Percentiles rank a stretch among this genome's conserved stretches.
These are phyloP conservation scores for Limnanthes douglasii DNA, from an alignment of 345 rosid genomes.

Conservation along the genomic window DNA sequence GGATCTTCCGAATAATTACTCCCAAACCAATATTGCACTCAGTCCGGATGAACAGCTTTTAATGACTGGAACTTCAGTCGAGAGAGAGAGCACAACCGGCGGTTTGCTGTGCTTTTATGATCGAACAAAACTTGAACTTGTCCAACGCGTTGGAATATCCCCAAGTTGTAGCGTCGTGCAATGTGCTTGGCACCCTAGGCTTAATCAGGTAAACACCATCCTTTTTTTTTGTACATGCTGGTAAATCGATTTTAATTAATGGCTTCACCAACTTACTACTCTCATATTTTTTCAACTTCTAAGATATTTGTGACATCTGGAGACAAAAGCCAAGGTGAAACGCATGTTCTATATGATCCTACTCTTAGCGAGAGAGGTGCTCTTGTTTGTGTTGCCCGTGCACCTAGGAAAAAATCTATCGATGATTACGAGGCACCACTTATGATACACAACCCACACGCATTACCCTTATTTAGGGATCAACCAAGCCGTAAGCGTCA, in stretches of 20 bases:
- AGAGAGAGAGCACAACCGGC: conserved; percentile 72
- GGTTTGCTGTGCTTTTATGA: conserved; percentile 85
- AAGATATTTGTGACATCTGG: conserved; percentile 86
- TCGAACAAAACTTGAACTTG: conserved; percentile 71
- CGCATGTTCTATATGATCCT: conserved; percentile 78
- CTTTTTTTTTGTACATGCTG: too few relatives aligned
- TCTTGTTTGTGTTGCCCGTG: conserved; percentile 90
- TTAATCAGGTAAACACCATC: conserved; percentile 61
- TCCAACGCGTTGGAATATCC: conserved; percentile 80
- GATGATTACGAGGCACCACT: conserved; percentile 82
- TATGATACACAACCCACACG: conserved; percentile 94
- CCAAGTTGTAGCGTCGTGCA: conserved; percentile 81
- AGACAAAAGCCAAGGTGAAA: conserved; percentile 84
- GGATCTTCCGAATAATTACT: conserved; percentile 80
- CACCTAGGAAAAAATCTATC: conserved; percentile 86
- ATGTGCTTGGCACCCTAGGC: conserved; percentile 86
- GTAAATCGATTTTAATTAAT: background rate
- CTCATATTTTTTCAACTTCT: background rate
- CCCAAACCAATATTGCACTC: conserved; percentile 86
- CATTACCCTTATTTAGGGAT: conserved; percentile 91
- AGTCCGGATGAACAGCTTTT: conserved; percentile 88
- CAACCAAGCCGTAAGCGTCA: conserved; percentile 96
- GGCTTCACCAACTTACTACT: background rate
- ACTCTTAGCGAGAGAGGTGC: conserved; percentile 86
- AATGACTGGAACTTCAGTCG: conserved; percentile 88